These are phyloP conservation scores for Kwoniella bestiolae DNA, from an alignment of 768 basidiomycete species.

Conservation along the genomic window DNA sequence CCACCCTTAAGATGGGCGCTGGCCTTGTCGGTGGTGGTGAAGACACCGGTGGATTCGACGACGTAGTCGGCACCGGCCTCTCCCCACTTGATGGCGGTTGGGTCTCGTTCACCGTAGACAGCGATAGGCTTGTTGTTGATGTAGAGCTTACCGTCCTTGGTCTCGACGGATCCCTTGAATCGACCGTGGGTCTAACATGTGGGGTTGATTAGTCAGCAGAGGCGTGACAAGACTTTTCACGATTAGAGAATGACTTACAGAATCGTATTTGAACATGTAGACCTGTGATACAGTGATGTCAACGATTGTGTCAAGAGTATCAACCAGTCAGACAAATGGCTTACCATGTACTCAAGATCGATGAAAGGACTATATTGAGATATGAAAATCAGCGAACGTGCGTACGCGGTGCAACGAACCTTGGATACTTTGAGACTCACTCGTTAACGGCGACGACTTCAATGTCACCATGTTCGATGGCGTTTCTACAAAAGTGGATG, in stretches of 20 bases:
- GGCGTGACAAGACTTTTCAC: too few species aligned
- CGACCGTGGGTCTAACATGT: constrained; percentile 57
- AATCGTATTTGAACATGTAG: constrained; percentile 57
- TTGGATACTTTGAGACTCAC: constrained; percentile 62
- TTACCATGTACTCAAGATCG: constrained; percentile 92
- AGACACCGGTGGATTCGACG: constrained; percentile 98
- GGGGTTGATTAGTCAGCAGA: neutral
- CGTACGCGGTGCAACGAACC: neutral
- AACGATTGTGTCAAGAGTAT: neutral
- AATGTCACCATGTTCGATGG: constrained; percentile 72
- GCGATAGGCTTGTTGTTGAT: constrained; percentile 78
- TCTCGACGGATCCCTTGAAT: constrained; percentile 80
- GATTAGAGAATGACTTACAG: constrained; percentile 27
- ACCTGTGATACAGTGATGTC: constrained; percentile 26
- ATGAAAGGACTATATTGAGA: constrained; percentile 83
- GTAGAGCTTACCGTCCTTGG: constrained; percentile 85
- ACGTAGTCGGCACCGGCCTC: constrained; percentile 84
- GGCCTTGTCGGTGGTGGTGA: constrained; percentile 94
- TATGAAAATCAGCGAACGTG: constrained; percentile 22
- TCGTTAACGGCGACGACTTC: constrained; percentile 95
- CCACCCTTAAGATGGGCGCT: constrained; percentile 93
- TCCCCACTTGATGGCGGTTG: constrained; percentile 81
- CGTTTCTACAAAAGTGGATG: constrained; percentile 68
- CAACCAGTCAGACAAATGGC: neutral
- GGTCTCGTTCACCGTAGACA: constrained; percentile 79